A percentile compares a stretch with the other conserved stretches of the same genome.
phyloP scores from a whole-genome alignment of 2,329 filamentous ascomycete species.

The Stagonosporopsis chrysanthemi region DNA sequence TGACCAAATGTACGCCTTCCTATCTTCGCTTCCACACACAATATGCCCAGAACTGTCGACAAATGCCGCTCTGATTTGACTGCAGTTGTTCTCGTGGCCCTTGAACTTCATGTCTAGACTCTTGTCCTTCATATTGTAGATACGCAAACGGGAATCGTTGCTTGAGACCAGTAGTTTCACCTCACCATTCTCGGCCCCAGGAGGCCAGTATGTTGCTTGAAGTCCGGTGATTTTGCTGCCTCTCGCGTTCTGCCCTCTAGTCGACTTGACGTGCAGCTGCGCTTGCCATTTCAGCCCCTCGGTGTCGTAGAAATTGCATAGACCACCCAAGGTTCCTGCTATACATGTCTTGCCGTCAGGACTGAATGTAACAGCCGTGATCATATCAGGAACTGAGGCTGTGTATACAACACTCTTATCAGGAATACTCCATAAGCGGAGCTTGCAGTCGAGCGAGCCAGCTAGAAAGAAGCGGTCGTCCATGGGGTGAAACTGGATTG shows the following conservation, averaged over 20 bases:
- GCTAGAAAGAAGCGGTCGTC: constrained; percentile 98
- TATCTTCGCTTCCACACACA: constrained; percentile 92
- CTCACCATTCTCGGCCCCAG: constrained; percentile 66
- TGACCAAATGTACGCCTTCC: constrained; percentile 90
- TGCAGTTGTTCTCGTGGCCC: constrained; percentile 87
- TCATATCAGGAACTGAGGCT: constrained; percentile 79
- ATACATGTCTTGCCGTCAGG: constrained; percentile 91
- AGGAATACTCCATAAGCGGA: constrained; percentile 95
- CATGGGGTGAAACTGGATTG: constrained; percentile 90
- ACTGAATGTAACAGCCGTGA: constrained; percentile 92
- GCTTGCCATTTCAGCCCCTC: constrained; percentile 84
- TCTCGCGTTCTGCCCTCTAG: constrained; percentile 90
- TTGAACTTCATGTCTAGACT: constrained; percentile 87
- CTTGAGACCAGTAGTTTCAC: constrained; percentile 89
- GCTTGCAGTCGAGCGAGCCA: constrained; percentile 85
- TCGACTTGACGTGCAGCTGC: constrained; percentile 92
- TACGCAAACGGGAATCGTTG: constrained; percentile 89
- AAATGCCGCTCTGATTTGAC: constrained; percentile 88
- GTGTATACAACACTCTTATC: constrained; percentile 92
- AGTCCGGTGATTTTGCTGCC: constrained; percentile 98
- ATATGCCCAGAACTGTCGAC: constrained; percentile 87
- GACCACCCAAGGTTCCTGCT: constrained; percentile 82
- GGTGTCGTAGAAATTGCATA: constrained; percentile 91
- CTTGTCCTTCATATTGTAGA: constrained; percentile 89
- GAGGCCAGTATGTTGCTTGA: constrained; percentile 71